Evolutionary conservation across 495 filamentous ascomycete genomes (phyloP).

Genomic region (Neurospora sp.): DNA sequence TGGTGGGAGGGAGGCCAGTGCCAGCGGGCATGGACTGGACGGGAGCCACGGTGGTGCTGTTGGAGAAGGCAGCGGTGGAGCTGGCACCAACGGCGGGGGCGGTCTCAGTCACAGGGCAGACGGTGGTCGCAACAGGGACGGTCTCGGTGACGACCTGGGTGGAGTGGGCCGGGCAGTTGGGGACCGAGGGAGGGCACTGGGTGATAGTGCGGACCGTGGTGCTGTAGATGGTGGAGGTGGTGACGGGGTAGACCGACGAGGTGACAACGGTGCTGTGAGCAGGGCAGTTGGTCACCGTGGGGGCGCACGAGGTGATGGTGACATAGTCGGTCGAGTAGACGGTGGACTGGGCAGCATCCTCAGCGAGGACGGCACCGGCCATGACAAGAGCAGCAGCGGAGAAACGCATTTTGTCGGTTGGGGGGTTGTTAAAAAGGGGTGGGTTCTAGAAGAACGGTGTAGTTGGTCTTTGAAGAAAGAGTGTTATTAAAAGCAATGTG

Average conservation of each 20-base stretch:
- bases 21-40: conserved; percentile 6
- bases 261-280: conserved; percentile 30
- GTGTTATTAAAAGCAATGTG: conserved; percentile 32
- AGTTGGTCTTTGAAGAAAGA: conserved; percentile 20
- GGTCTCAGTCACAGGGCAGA: conserved; percentile 23
- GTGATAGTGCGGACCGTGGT: conserved; percentile 49
- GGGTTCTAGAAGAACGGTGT: conserved; percentile 10
- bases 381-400: conserved; percentile 36
- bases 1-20: conserved; percentile 1
- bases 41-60: conserved; percentile 23
- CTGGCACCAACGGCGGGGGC: conserved; percentile 9
- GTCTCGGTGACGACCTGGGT: conserved; percentile 25
- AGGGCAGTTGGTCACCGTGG: conserved; percentile 45
- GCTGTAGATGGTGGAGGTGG: conserved; percentile 37
- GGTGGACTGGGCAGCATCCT: conserved; percentile 25
- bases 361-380: conserved; percentile 41
- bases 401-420: conserved; percentile 48
- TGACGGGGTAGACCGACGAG: conserved; percentile 29
- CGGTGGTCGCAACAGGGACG: conserved; percentile 23
- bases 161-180: conserved; percentile 49
- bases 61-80: conserved; percentile 6
- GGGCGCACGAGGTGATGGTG: conserved; percentile 47
- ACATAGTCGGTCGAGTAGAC: conserved; percentile 47
- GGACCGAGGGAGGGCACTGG: conserved; percentile 49
- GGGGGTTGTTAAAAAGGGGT: conserved; percentile 23